Evolutionary conservation across 2,329 filamentous ascomycete genomes (phyloP).

Genomic region (Grosmannia penicillata): DNA sequence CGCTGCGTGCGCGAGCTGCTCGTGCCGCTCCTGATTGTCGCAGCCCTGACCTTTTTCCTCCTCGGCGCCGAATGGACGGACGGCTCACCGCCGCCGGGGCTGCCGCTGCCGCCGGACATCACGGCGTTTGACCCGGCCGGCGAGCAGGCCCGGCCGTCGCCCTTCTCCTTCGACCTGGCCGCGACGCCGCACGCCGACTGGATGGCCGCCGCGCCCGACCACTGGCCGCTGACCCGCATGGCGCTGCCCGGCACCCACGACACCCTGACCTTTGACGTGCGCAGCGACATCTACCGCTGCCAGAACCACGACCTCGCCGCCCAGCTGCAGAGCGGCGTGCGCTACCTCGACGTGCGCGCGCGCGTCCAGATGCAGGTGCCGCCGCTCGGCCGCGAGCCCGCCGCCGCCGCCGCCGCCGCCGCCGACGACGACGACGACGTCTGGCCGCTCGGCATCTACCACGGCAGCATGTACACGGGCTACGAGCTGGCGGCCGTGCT

Average conservation of each 20-base stretch:
- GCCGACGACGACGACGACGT: neutral
- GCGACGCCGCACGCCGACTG: constrained; percentile 20
- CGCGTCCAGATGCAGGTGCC: constrained; percentile 20
- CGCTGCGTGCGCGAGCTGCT: too few species aligned
- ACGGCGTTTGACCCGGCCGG: neutral
- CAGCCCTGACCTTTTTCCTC: neutral
- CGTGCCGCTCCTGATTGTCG: neutral
- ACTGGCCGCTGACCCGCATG: constrained; percentile 24
- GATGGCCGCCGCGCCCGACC: constrained; percentile 29
- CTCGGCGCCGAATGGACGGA: too few species aligned
- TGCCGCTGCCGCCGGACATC: neutral
- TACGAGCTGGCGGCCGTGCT: constrained; percentile 28
- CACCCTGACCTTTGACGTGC: constrained; percentile 32
- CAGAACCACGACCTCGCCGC: constrained; percentile 29
- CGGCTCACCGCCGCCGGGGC: neutral
- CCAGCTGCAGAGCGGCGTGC: constrained; percentile 31
- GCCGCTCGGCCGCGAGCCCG: too few species aligned
- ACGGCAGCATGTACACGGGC: constrained; percentile 28
- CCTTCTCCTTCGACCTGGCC: constrained; percentile 27
- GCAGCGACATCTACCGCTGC: constrained; percentile 23
- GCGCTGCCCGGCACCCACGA: constrained; percentile 39
- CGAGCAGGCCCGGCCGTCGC: constrained; percentile 10
- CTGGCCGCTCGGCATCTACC: constrained; percentile 30
- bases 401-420: neutral
- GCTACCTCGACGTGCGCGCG: constrained; percentile 34